Evolutionary conservation across 192 early-diverging fungal species (phyloP), one percentile per base, ranked within the genome.

Genomic region (Entrophospora sp.): DNA sequence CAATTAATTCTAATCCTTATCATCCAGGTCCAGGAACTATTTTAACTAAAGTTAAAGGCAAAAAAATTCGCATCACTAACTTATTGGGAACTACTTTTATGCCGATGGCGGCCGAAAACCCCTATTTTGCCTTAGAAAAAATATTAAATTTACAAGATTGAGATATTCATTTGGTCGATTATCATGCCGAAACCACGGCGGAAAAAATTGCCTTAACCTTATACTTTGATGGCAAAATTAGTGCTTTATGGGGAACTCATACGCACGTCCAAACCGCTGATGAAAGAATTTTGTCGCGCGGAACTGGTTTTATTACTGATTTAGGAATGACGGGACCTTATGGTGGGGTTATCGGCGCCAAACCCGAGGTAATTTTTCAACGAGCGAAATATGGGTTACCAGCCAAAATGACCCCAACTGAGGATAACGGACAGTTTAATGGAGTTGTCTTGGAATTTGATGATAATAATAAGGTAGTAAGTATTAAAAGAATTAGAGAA

Each of bases 351-450:
- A 58, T 58, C 16, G 55, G 55, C 4, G 55, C 55, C 18, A 31
- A 58, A 20, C 28, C 31, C 3, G 30, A 58, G 14, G 55, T 14
- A 35, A 58, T 58, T 58, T 20, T 58, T 37, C 31, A 34, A 13
- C 31, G 55, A 34, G 55, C 30, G 3, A 36, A 58, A 37, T 13
- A 36, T 27, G 55, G 55, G 3, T 58, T 52, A 5, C 49, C 55
- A 13, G 55, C 55, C 2, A 58, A 58, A 36, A 58, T 58, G 30
- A n/a, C 30, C 35, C 55, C 55, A 5, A 14, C 31, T 34, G 55
- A 58, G n/a, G 55, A 58, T 22, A 58, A 58, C 12, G 55, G 55
- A 18, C 55, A 58, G 35, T 58, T 58, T 58, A 58, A 58, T 22
- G 55, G 55, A 35, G 55, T 58, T 32, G 16, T 58, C 35, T 36